Evolutionary conservation across 305 asterid genomes (phyloP).

Genomic region (Solanum hybrid): DNA sequence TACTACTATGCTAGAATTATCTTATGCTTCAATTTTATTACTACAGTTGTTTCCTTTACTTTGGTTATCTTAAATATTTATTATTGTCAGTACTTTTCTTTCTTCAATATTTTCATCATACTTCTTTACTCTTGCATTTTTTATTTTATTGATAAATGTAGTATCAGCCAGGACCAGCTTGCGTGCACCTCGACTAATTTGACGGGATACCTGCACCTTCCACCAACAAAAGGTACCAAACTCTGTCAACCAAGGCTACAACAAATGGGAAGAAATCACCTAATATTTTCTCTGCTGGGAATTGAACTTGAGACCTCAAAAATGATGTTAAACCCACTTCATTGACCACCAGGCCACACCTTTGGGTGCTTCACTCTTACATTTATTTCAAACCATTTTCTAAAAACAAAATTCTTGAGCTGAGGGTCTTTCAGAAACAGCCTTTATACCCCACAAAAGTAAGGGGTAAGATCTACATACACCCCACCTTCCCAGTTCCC

Average conservation of each 20-base stretch:
- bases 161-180: not conserved
- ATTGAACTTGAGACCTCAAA: not conserved
- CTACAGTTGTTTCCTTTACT: not conserved
- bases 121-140: not conserved
- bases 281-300: not conserved
- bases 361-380: not conserved
- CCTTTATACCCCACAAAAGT: not conserved
- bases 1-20: not conserved
- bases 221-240: not conserved
- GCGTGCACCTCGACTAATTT: not conserved
- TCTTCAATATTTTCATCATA: not conserved
- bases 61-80: not conserved
- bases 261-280: not conserved
- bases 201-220: not conserved
- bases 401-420: not conserved
- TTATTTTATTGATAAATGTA: not conserved
- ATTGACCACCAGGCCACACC: not conserved
- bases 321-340: not conserved
- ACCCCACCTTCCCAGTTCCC: not conserved
- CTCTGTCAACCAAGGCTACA: not conserved
- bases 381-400: not conserved
- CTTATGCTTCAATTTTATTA: not conserved
- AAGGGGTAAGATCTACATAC: not conserved
- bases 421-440: not conserved
- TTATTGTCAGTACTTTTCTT: not conserved